Evolutionary conservation across 2,329 filamentous ascomycete genomes (phyloP), one percentile per base, ranked within the genome.

Genomic region (Exophiala bonariae): DNA sequence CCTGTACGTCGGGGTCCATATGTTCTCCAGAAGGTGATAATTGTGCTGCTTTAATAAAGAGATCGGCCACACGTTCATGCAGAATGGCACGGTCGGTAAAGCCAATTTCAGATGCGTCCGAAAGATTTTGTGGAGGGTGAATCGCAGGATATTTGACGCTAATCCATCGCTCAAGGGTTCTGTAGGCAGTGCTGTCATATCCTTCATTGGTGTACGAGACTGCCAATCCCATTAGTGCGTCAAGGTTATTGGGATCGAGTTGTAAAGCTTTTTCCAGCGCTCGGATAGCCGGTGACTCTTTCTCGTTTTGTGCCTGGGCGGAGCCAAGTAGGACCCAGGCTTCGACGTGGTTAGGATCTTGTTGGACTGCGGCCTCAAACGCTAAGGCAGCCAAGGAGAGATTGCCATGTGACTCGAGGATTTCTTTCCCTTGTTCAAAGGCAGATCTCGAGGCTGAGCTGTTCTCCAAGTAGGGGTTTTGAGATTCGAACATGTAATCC

Each of bases 141-240:
- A 99, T 82, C 28, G 82, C 76, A 5, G 93, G 91, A 69, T 99
- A 99, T 70, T 95, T 95, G 61, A 88, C 82, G n/a, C 89, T 89
- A 22, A 99, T 79, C 93, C 93, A 99, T 56, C 92, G 87, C 72
- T 99, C 93, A 11, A 99, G 79, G 8, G 92, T 97, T 44, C 92
- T 84, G 75, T 97, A 99, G 38, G 93, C 92, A 16, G 91, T 95
- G 63, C 87, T 92, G 70, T 99, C 93, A 71, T 97, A 99, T 54
- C 92, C 93, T 72, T 99, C 93, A 71, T 99, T 99, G 38, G 93
- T 99, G 70, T 99, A 99, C 4, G 89, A 95, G 16, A 99, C 92
- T 11, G 92, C 90, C 42, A 99, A 75, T 1, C 89, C 91, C 92
- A 99, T 97, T 36, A 99, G 78, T 1, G 91, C 92, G 50, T 88